A percentile compares a stretch with the other conserved stretches of the same genome.
These are phyloP conservation scores for Lithospermum erythrorhizon DNA, from an alignment of 257 asterid genomes.

Conservation along the genomic window DNA sequence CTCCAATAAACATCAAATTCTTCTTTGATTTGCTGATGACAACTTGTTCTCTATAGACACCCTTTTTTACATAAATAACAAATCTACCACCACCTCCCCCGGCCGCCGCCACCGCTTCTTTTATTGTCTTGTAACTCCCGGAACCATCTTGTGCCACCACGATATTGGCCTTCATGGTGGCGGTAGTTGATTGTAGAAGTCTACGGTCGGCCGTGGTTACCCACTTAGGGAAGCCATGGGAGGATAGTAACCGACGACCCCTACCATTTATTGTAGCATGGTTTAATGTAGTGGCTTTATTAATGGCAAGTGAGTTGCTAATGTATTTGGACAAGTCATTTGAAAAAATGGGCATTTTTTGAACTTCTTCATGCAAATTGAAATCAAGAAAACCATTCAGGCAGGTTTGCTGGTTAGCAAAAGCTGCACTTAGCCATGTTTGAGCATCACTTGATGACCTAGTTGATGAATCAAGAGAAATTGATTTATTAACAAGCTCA, in stretches of 20 bases:
- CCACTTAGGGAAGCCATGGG: constrained; percentile 36
- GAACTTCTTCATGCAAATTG: constrained; percentile 20
- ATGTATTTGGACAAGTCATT: constrained; percentile 25
- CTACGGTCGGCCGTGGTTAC: constrained; percentile 26
- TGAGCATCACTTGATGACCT: constrained; percentile 28
- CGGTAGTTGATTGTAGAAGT: constrained; percentile 24
- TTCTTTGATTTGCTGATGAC: constrained; percentile 34
- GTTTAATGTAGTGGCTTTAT: constrained; percentile 14
- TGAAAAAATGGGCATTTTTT: constrained; percentile 5
- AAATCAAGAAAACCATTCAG: constrained; percentile 45
- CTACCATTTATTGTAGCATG: background rate
- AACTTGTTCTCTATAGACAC: constrained; percentile 48
- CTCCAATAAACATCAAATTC: constrained; percentile 54
- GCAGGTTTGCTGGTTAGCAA: constrained; percentile 55
- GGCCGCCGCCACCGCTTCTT: constrained; percentile 31
- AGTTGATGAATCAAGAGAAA: background rate
- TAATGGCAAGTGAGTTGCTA: constrained; percentile 55
- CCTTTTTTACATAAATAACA: constrained; percentile 49
- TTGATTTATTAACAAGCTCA: constrained; percentile 20
- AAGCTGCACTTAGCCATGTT: constrained; percentile 62
- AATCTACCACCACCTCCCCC: constrained; percentile 25
- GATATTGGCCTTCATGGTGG: constrained; percentile 17
- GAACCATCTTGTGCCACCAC: constrained; percentile 68
- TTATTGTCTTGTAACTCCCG: constrained; percentile 40
- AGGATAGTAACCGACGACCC: constrained; percentile 13